phyloP scores from a whole-genome alignment of 208 protist genomes.

The Trypanosoma rangeli region DNA sequence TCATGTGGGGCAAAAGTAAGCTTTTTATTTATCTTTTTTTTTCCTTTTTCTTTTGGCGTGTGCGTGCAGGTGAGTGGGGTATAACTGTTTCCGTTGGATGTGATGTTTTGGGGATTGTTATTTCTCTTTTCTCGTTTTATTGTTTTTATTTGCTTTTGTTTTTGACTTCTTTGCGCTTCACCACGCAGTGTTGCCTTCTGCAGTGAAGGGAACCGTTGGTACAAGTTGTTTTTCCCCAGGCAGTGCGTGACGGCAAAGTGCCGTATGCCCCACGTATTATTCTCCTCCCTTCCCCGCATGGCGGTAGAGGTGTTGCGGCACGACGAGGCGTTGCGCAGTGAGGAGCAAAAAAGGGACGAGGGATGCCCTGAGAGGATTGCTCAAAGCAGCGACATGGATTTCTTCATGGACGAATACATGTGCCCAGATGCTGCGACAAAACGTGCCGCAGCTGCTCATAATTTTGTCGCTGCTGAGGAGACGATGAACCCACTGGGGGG shows the following conservation, averaged over 20 bases:
- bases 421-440: neutral
- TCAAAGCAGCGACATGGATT: neutral
- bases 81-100: neutral
- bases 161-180: neutral
- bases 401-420: neutral
- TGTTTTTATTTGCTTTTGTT: neutral
- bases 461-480: neutral
- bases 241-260: neutral
- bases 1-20: neutral
- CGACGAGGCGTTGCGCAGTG: neutral
- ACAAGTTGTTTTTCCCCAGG: neutral
- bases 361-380: neutral
- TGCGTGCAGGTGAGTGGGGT: neutral
- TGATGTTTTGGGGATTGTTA: neutral
- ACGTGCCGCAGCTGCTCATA: neutral
- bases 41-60: neutral
- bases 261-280: slow-evolving; percentile 15
- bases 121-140: neutral
- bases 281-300: slow-evolving; percentile 2
- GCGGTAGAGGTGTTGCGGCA: neutral
- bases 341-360: neutral
- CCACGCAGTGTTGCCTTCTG: neutral
- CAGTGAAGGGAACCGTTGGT: neutral
- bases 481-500: neutral
- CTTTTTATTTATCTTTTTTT: neutral